Evolutionary conservation across 1,139 yeast genomes (phyloP).

Genomic region (Dujonia santamariae): DNA sequence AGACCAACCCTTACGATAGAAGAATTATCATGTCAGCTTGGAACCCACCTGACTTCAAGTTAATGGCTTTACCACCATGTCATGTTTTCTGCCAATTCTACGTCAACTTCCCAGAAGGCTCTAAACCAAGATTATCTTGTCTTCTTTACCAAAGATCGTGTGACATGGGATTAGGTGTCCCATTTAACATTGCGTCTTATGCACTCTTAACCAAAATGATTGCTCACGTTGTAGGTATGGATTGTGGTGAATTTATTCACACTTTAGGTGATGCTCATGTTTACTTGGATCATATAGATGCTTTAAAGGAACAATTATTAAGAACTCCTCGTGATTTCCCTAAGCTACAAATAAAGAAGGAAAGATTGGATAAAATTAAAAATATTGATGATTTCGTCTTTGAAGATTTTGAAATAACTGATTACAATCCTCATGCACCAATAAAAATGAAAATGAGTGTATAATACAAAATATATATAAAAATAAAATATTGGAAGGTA

Average conservation of each 20-base stretch:
- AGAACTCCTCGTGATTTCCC: slow-evolving; percentile 84
- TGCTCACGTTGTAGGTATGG: slow-evolving; percentile 91
- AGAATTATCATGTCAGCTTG: slow-evolving; percentile 94
- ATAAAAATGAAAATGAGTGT: slow-evolving; percentile 87
- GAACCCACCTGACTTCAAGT: slow-evolving; percentile 93
- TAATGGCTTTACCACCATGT: slow-evolving; percentile 98
- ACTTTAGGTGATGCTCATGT: slow-evolving; percentile 97
- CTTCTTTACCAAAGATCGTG: slow-evolving; percentile 95
- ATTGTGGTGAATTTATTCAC: slow-evolving; percentile 92
- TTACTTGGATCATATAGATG: slow-evolving; percentile 88
- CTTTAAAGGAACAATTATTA: slow-evolving; percentile 71
- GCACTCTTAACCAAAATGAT: slow-evolving; percentile 91
- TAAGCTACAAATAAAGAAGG: slow-evolving; percentile 62
- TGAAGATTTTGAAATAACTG: slow-evolving; percentile 80
- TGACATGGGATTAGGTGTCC: slow-evolving; percentile 99
- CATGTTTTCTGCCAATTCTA: slow-evolving; percentile 95
- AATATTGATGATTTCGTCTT: slow-evolving; percentile 82
- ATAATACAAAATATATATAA: slow-evolving; percentile 14
- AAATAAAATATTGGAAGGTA: neutral
- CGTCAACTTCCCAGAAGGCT: slow-evolving; percentile 65
- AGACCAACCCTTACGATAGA: slow-evolving; percentile 88
- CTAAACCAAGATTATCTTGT: slow-evolving; percentile 73
- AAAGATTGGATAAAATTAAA: slow-evolving; percentile 43
- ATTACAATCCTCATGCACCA: slow-evolving; percentile 76
- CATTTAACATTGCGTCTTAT: slow-evolving; percentile 95